A percentile compares a stretch with the other conserved stretches of the same genome.
phyloP scores from a whole-genome alignment of 768 basidiomycete genomes.

The Boletus vinaceobasis region DNA sequence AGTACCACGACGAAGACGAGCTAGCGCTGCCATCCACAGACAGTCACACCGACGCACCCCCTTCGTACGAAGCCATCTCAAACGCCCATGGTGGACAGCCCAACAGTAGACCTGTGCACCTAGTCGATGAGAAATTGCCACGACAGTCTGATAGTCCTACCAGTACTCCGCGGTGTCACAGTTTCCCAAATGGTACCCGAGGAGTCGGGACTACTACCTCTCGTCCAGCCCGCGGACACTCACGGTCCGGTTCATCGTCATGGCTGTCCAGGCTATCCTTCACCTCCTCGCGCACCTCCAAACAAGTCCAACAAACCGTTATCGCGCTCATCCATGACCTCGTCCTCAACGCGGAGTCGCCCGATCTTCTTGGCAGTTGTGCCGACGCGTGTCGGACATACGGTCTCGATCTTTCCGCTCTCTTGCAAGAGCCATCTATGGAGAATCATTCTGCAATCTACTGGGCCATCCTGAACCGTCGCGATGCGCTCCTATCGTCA shows the following conservation, averaged over 20 bases:
- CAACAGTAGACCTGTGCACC: neutral
- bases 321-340: slow-evolving; percentile 55
- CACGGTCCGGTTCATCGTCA: slow-evolving; percentile 5
- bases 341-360: slow-evolving; percentile 30
- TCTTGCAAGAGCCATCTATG: slow-evolving; percentile 62
- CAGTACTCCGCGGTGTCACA: neutral
- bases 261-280: slow-evolving; percentile 21
- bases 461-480: slow-evolving; percentile 67
- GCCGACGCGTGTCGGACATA: slow-evolving; percentile 54
- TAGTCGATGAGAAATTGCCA: slow-evolving; percentile 13
- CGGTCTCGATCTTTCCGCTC: slow-evolving; percentile 45
- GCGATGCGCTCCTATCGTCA: slow-evolving; percentile 39
- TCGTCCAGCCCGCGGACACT: neutral
- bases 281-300: slow-evolving; percentile 27
- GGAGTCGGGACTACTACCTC: neutral
- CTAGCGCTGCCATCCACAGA: neutral
- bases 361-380: slow-evolving; percentile 37
- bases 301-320: slow-evolving; percentile 53
- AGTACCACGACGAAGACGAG: slow-evolving; percentile 14
- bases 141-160: neutral
- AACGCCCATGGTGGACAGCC: neutral
- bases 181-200: neutral
- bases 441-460: slow-evolving; percentile 67
- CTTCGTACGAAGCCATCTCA: slow-evolving; percentile 24
- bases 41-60: slow-evolving; percentile 16